These are phyloP conservation scores for Umbelopsis sp. DNA, from an alignment of 192 early-diverging fungal species.

Conservation along the genomic window DNA sequence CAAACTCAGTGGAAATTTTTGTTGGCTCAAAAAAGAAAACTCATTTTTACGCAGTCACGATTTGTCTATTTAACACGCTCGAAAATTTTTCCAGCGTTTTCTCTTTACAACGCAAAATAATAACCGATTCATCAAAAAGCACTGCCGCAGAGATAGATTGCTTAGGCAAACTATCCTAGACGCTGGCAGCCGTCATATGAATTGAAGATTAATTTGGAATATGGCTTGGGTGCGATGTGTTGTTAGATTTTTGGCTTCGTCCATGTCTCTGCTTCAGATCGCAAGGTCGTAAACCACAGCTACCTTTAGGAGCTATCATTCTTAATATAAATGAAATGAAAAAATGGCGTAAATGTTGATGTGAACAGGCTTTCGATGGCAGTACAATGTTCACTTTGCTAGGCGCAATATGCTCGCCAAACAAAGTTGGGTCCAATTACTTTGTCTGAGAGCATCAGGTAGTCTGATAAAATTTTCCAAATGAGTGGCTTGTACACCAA, in stretches of 20 bases:
- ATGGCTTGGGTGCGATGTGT: slow-evolving; percentile 19
- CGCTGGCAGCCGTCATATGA: slow-evolving; percentile 23
- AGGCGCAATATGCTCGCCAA: too few species aligned
- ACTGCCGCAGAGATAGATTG: slow-evolving; percentile 20
- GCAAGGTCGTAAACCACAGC: slow-evolving; percentile 18
- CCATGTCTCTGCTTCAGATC: slow-evolving; percentile 14
- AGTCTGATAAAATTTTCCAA: too few species aligned
- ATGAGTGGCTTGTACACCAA: too few species aligned
- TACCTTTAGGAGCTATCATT: neutral
- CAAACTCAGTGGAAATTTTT: too few species aligned
- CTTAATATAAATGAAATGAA: neutral
- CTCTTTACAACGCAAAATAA: slow-evolving; percentile 20
- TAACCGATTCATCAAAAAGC: slow-evolving; percentile 23
- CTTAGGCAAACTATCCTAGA: slow-evolving; percentile 16
- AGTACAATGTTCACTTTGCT: too few species aligned
- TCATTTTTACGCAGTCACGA: neutral
- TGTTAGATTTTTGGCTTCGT: slow-evolving; percentile 20
- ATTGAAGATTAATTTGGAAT: slow-evolving; percentile 20
- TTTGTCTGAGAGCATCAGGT: too few species aligned
- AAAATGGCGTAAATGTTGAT: neutral
- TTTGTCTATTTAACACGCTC: neutral
- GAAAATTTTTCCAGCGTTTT: slow-evolving; percentile 6
- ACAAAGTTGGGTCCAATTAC: too few species aligned
- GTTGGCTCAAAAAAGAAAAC: too few species aligned
- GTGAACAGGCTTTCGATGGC: too few species aligned